Conservation (phyloP, 495 filamentous ascomycete species). For the Penicillium egyptiacum region DNA sequence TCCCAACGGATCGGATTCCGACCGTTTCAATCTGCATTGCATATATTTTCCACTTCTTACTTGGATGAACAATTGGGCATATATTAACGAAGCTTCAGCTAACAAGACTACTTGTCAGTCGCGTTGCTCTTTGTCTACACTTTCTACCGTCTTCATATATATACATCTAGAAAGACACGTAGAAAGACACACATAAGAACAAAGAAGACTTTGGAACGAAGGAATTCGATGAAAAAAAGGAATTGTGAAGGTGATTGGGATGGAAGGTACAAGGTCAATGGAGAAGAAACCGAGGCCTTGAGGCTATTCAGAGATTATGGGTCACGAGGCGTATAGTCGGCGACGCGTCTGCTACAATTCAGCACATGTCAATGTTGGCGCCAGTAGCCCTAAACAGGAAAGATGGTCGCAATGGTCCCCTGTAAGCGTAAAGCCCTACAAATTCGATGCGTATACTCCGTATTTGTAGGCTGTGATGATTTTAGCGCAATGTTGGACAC, state of each 20-base stretch:
- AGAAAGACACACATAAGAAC: no score
- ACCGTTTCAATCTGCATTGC: background rate
- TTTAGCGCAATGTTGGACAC: background rate
- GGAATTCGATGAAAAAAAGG: background rate
- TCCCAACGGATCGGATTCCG: background rate
- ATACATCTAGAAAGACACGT: no score
- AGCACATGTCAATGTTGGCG: no score
- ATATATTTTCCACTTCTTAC: background rate
- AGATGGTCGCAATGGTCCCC: background rate
- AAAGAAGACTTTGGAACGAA: background rate
- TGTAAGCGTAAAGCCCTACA: background rate
- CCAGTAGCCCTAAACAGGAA: background rate
- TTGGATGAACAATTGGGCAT: background rate
- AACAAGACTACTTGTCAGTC: background rate
- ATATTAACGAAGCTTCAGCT: background rate
- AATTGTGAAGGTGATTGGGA: background rate
- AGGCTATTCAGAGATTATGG: background rate
- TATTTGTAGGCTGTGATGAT: background rate
- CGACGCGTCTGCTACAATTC: background rate
- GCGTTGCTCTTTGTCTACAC: background rate
- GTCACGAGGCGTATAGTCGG: background rate
- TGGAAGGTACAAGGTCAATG: background rate
- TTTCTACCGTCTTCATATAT: no score
- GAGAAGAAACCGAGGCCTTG: constrained; percentile 1
- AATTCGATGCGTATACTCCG: background rate